Evolutionary conservation across 768 basidiomycete species (phyloP).

Genomic region (Mrakia frigida): DNA sequence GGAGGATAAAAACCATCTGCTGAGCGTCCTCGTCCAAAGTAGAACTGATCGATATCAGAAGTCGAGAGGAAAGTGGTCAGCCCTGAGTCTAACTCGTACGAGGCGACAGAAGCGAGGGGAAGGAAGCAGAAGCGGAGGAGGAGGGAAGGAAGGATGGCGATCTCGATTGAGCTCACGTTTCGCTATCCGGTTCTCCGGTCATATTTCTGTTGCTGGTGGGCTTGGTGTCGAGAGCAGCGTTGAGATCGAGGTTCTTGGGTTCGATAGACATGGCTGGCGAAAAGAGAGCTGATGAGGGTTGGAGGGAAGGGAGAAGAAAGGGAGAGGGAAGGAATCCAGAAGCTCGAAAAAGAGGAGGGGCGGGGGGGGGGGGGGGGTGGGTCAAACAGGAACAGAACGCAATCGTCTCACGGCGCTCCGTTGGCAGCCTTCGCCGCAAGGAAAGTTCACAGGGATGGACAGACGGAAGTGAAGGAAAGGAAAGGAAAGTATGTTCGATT

Average conservation of each 20-base stretch:
- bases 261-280: neutral
- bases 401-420: too few relatives aligned
- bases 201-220: too few relatives aligned
- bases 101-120: too few relatives aligned
- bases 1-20: constrained; percentile 14
- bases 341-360: neutral
- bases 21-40: constrained; percentile 16
- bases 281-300: neutral
- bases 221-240: neutral
- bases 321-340: neutral
- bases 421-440: too few relatives aligned
- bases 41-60: neutral
- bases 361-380: neutral
- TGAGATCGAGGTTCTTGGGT: neutral
- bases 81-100: too few relatives aligned
- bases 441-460: too few relatives aligned
- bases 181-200: neutral
- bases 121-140: too few relatives aligned
- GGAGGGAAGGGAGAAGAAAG: too few relatives aligned
- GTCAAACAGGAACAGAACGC: neutral
- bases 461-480: too few relatives aligned
- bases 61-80: too few relatives aligned
- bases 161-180: neutral
- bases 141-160: too few relatives aligned
- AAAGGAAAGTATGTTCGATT: too few relatives aligned